Evolutionary conservation across 441 rosid genomes (phyloP), one percentile per base, ranked within the genome.

Genomic region (Populus trichocarpa): DNA sequence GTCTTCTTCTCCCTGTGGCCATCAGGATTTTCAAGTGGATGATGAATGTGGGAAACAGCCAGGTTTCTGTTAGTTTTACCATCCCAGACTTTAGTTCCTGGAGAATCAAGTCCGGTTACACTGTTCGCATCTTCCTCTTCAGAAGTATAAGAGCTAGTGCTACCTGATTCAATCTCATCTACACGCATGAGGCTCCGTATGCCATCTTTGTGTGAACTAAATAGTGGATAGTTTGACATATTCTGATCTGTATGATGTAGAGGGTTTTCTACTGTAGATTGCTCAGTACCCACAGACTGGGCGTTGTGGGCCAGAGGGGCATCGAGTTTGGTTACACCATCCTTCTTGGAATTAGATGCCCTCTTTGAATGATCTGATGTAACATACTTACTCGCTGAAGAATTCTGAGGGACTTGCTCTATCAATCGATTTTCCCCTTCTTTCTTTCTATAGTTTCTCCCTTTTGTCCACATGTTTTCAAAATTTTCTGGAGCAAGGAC

Each of bases 71-170:
- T 95, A 28, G 88, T 93, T 85, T 86, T 92, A 70, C 91, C 95
- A 89, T 97, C 98, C 99, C 99, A 97, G 86, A 97, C 99, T 87
- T 90, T 92, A 73, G 94, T 97, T 83, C 91, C 99, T 71, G 98
- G 98, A 83, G 95, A 90, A 83, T 83, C 97, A 82, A 97, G 89
- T 81, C 99, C 99, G 25, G 90, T 92, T 72, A 90, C 80, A 67
- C 85, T 75, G 76, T 77, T 90, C 6, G 89, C 84, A 87, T 93
- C 99, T 74, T 95, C 99, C 80, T 93, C 98, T 81, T 90, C 97
- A 69, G 97, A 95, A 78, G 97, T 93, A 82, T 84, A 83, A 61
- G 91, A 87, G 75, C 88, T 92, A 84, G 83, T 84, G 84, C 89
- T 90, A 28, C 85, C 89, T 68, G 88, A 88, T 66, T 88, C 90